These are phyloP conservation scores for Cutaneotrichosporon sp. DNA, from an alignment of 1,284 basidiomycete genomes.

Conservation along the genomic window DNA sequence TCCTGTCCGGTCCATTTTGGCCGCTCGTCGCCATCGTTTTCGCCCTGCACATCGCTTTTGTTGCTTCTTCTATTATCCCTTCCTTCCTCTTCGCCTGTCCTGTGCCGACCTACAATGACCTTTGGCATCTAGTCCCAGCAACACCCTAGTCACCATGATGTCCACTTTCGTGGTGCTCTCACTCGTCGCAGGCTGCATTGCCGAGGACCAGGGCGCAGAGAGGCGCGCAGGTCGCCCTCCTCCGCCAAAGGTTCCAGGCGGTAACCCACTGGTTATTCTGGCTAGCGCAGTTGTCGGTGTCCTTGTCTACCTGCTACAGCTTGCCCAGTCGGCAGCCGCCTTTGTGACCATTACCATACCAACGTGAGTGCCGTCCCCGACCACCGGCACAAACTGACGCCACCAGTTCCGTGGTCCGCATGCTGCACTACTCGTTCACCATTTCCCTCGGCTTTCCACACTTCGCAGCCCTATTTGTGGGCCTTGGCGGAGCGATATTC, in stretches of 20 bases:
- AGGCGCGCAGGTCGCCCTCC: slow-evolving; percentile 4
- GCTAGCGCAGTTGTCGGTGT: slow-evolving; percentile 80
- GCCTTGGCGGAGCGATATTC: slow-evolving; percentile 63
- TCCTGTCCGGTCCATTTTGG: background rate
- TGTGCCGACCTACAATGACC: background rate
- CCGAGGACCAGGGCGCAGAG: background rate
- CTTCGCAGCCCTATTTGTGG: slow-evolving; percentile 67
- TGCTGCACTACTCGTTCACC: slow-evolving; percentile 83
- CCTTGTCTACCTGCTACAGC: slow-evolving; percentile 71
- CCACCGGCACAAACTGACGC: too few species aligned
- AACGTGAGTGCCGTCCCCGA: slow-evolving; percentile 49
- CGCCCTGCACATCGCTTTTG: background rate
- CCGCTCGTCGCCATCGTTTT: background rate
- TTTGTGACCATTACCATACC: slow-evolving; percentile 77
- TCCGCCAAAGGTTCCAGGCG: slow-evolving; percentile 1
- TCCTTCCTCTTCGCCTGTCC: background rate
- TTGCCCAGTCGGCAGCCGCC: slow-evolving; percentile 63
- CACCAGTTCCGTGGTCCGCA: slow-evolving; percentile 48
- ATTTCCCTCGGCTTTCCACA: slow-evolving; percentile 84
- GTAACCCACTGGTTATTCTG: slow-evolving; percentile 63
- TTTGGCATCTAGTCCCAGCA: background rate
- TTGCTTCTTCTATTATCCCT: background rate
- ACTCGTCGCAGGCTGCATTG: background rate
- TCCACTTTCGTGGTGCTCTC: background rate
- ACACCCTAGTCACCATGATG: background rate